Base-by-base conservation (phyloP, 2,329 filamentous ascomycete genomes). In the Exophiala bonariae region DNA sequence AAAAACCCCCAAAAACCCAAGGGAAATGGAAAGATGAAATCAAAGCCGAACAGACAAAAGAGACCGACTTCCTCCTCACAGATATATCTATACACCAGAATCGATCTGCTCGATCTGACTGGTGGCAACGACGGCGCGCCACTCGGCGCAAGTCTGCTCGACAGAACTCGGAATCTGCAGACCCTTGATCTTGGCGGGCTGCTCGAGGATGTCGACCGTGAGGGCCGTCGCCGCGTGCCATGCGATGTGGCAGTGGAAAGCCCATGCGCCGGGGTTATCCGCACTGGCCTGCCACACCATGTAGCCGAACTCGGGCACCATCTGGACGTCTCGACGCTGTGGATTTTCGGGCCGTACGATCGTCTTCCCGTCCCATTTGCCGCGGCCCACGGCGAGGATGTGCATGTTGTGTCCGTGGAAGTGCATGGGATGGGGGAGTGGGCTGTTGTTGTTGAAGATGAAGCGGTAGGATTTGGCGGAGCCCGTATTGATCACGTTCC, bases 241-340 rank as follows among this genome's bases (percentile, higher is more conserved):
- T 2, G 43, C 66, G 47, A 70, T 69, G 57, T 71, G 68, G 43
- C 68, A 70, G 47, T 70, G 67, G 57, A 68, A 60, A 9, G 70
- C 50, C 69, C 69, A 72, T 2, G 66, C 65, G 4, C 69, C 69
- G 1, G 70, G 68, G 47, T 73, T 73, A 48, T 73, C 66, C 11
- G 63, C 67, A 46, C 63, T 54, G 50, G 70, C 69, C 14, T 68
- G 68, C 18, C 72, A 41, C 5, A 65, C 63, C 30, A 74, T 47
- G 57, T 66, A 70, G 4, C 45, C 52, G 37, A 50, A 57, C 1
- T 59, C 56, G 2, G 61, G 63, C 19, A 73, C 54, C 61, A 44
- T 32, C 34, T 67, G 66, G 3, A 65, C 63, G 49, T 73, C 70
- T 13, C 70, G 56, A 9, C 70, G 59, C 2, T 64, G 56, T 1